A percentile compares a stretch with the other conserved stretches of the same genome.
phyloP scores from a whole-genome alignment of 2,329 filamentous ascomycete species.

The Talaromyces sp. region DNA sequence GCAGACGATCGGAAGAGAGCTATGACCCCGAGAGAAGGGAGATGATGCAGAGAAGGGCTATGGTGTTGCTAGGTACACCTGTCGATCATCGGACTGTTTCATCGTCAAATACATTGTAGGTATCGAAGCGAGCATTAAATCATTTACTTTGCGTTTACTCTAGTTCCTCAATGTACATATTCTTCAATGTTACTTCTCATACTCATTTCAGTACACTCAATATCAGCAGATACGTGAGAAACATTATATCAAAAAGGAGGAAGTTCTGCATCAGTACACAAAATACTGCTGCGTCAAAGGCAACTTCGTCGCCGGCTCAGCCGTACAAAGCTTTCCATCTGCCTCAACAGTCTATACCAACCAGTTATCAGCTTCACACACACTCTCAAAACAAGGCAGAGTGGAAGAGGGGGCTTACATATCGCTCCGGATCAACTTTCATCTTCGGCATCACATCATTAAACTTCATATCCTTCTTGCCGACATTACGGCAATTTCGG shows the following conservation, averaged over 20 bases:
- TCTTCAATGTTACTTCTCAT: background rate
- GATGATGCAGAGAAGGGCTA: constrained; percentile 17
- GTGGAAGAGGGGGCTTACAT: constrained; percentile 48
- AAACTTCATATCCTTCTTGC: constrained; percentile 86
- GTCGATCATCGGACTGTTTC: background rate
- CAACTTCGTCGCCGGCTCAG: constrained; percentile 67
- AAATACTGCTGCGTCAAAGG: constrained; percentile 76
- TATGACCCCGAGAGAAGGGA: constrained; percentile 12
- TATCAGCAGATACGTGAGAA: background rate
- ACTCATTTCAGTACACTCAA: background rate
- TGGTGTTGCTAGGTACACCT: constrained; percentile 17
- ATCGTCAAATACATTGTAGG: background rate
- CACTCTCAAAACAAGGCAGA: background rate
- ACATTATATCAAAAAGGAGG: background rate
- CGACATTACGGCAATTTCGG: constrained; percentile 67
- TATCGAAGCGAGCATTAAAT: background rate
- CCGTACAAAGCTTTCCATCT: constrained; percentile 70
- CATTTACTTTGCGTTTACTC: background rate
- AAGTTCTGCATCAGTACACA: constrained; percentile 57
- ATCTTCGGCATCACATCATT: constrained; percentile 82
- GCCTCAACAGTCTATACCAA: constrained; percentile 65
- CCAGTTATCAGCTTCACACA: background rate
- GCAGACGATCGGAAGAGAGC: background rate
- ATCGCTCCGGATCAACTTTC: constrained; percentile 87
- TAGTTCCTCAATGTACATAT: background rate